Conservation (phyloP, 1,284 basidiomycete species). For the Ganoderma leucocontextum region DNA sequence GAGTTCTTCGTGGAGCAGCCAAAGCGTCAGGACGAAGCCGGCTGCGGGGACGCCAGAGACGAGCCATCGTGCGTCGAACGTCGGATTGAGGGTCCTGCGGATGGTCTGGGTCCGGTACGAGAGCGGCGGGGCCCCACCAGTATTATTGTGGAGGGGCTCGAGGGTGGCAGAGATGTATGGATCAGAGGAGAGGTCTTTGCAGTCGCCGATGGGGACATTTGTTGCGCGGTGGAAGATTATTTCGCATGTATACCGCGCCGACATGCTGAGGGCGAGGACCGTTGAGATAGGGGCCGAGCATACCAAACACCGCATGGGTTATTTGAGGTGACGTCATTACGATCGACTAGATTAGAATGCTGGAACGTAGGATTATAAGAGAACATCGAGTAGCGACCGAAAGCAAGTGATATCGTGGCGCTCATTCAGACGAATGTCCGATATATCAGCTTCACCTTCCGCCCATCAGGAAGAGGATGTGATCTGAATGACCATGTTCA, state of each 20-base stretch:
- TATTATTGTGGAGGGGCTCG: conserved; percentile 23
- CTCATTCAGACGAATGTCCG: not conserved
- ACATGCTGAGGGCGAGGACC: not conserved
- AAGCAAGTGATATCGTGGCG: too few relatives aligned
- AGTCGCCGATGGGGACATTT: conserved; percentile 52
- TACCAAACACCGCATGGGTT: not conserved
- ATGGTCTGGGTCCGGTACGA: conserved; percentile 51
- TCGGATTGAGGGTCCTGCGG: conserved; percentile 46
- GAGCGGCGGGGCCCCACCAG: conserved; percentile 38
- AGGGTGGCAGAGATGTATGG: conserved; percentile 50
- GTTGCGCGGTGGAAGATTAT: conserved; percentile 50
- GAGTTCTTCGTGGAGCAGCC: conserved; percentile 53
- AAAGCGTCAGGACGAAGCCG: conserved; percentile 47
- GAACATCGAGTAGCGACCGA: not conserved
- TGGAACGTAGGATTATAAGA: conserved; percentile 1
- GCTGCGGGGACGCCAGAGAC: conserved; percentile 51
- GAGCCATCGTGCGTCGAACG: conserved; percentile 51
- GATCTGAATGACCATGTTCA: conserved; percentile 11
- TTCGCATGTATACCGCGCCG: conserved; percentile 46
- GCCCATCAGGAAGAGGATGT: not conserved
- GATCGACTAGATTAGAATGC: not conserved
- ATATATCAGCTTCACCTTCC: not conserved
- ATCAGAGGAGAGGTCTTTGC: conserved; percentile 48
- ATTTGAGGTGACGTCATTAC: not conserved
- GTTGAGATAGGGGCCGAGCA: too few relatives aligned